These are phyloP conservation scores for Colletotrichum viniferum DNA, from an alignment of 2,329 filamentous ascomycete genomes.

Conservation along the genomic window DNA sequence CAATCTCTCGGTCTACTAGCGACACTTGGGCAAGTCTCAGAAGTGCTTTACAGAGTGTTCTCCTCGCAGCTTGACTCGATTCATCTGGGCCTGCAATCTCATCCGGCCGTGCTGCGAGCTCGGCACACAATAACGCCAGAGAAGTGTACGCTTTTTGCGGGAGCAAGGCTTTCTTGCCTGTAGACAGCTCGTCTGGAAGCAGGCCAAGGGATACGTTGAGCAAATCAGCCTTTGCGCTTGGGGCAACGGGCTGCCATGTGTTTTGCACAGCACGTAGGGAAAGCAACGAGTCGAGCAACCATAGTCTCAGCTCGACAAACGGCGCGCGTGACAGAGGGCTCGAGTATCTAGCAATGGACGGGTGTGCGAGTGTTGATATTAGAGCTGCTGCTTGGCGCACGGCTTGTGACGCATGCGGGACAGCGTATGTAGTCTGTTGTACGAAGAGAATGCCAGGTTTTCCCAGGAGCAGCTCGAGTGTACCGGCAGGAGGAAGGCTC, in stretches of 20 bases:
- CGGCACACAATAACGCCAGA: slow-evolving; percentile 46
- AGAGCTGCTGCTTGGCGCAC: slow-evolving; percentile 51
- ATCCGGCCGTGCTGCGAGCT: slow-evolving; percentile 38
- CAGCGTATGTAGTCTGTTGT: slow-evolving; percentile 41
- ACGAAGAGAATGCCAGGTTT: slow-evolving; percentile 16
- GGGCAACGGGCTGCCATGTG: slow-evolving; percentile 35
- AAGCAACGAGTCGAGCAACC: slow-evolving; percentile 55
- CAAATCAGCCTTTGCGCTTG: neutral
- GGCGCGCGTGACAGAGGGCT: slow-evolving; percentile 34
- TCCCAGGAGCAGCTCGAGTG: slow-evolving; percentile 39
- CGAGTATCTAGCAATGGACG: slow-evolving; percentile 37
- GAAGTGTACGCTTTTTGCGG: slow-evolving; percentile 41
- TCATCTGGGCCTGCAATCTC: slow-evolving; percentile 32
- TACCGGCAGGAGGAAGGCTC: slow-evolving; percentile 43
- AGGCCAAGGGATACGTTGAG: neutral
- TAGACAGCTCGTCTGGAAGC: neutral
- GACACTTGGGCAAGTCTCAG: slow-evolving; percentile 40
- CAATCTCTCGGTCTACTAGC: slow-evolving; percentile 33
- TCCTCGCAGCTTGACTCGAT: slow-evolving; percentile 31
- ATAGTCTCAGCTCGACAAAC: slow-evolving; percentile 46
- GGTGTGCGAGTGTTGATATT: slow-evolving; percentile 46
- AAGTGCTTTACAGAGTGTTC: slow-evolving; percentile 41
- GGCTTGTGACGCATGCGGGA: slow-evolving; percentile 46
- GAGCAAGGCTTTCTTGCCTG: slow-evolving; percentile 17
- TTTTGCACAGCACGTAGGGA: slow-evolving; percentile 45